Evolutionary conservation across 2,329 filamentous ascomycete species (phyloP).

Genomic region (Xylaria sp.): DNA sequence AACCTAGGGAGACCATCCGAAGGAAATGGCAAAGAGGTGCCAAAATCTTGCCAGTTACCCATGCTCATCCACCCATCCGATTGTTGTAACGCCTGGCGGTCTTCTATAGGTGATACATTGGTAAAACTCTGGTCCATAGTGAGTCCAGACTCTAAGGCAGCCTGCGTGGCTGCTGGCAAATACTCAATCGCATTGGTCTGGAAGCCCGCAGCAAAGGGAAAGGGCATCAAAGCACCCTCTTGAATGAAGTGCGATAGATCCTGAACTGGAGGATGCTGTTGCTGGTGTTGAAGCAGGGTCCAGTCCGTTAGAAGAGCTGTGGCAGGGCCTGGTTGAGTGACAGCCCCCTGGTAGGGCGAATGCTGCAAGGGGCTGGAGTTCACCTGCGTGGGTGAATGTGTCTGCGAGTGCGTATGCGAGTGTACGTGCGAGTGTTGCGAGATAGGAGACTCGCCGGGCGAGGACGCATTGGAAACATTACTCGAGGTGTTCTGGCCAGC

Average conservation of each 20-base stretch:
- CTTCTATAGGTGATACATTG: slow-evolving; percentile 62
- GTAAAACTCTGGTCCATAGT: slow-evolving; percentile 68
- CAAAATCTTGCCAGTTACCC: slow-evolving; percentile 82
- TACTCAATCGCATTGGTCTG: slow-evolving; percentile 65
- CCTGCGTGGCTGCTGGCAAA: slow-evolving; percentile 66
- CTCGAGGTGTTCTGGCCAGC: slow-evolving; percentile 47
- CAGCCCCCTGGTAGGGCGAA: slow-evolving; percentile 57
- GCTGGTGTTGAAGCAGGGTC: slow-evolving; percentile 63
- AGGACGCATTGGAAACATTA: slow-evolving; percentile 49
- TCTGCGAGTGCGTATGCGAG: slow-evolving; percentile 47
- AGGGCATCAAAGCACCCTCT: slow-evolving; percentile 60
- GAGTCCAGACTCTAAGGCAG: slow-evolving; percentile 65
- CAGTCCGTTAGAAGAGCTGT: slow-evolving; percentile 62
- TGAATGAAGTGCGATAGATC: slow-evolving; percentile 62
- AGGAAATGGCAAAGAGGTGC: slow-evolving; percentile 60
- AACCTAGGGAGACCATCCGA: slow-evolving; percentile 51
- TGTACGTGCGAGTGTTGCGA: slow-evolving; percentile 47
- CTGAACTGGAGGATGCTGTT: slow-evolving; percentile 51
- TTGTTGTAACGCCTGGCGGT: slow-evolving; percentile 60
- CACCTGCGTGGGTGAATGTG: slow-evolving; percentile 55
- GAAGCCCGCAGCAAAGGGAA: slow-evolving; percentile 57
- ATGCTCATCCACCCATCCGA: slow-evolving; percentile 64
- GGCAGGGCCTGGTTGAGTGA: slow-evolving; percentile 53
- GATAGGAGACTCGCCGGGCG: slow-evolving; percentile 57
- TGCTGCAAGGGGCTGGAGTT: slow-evolving; percentile 60